Percentiles rank a stretch among this genome's conserved stretches.
These are phyloP conservation scores for Funneliformis caledonium DNA, from an alignment of 371 early-diverging fungal genomes.

Conservation along the genomic window DNA sequence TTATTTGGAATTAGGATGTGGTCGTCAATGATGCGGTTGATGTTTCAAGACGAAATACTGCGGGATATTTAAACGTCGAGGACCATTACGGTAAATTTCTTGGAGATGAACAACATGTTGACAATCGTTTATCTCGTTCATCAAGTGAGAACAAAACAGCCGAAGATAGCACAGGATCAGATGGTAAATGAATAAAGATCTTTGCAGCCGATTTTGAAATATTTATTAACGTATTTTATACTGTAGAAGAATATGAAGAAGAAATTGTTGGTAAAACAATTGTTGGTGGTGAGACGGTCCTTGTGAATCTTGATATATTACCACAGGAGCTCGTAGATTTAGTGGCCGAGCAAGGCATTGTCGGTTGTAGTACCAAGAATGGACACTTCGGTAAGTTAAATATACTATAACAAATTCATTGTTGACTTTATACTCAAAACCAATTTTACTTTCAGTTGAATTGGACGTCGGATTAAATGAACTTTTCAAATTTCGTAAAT, in stretches of 20 bases:
- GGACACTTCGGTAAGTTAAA: background rate
- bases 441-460: background rate
- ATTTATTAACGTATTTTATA: background rate
- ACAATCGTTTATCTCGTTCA: background rate
- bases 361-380: background rate
- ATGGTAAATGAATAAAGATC: background rate
- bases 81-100: background rate
- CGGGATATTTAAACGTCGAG: background rate
- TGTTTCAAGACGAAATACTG: background rate
- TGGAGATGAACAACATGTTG: background rate
- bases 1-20: background rate
- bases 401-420: background rate
- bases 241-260: background rate
- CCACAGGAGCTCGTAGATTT: background rate
- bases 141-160: background rate
- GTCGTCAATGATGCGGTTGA: background rate
- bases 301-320: constrained; percentile 12
- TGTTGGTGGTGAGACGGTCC: background rate
- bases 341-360: background rate
- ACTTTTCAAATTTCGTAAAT: constrained; percentile 1
- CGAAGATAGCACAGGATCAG: background rate
- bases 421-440: background rate
- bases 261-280: background rate
- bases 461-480: constrained; percentile 27
- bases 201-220: background rate